phyloP scores from a whole-genome alignment of 306 rosid genomes.

The Cicer arietinum region DNA sequence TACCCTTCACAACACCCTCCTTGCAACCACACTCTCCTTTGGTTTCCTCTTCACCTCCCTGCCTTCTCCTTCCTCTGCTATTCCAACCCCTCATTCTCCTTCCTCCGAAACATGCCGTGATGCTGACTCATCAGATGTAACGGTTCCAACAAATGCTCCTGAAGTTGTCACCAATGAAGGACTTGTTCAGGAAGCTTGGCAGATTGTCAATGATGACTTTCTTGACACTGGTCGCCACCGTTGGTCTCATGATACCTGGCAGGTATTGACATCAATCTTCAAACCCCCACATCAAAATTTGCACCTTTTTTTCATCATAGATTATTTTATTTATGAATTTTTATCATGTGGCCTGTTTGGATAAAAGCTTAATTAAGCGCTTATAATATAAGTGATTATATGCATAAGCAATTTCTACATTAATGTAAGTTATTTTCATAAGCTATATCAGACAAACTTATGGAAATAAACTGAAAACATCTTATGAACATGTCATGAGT shows the following conservation, averaged over 20 bases:
- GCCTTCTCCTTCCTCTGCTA: conserved; percentile 39
- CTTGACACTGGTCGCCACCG: conserved; percentile 66
- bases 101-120: conserved; percentile 59
- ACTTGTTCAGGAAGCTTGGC: conserved; percentile 93
- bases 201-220: conserved; percentile 82
- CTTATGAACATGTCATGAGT: too few relatives aligned
- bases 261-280: conserved; percentile 48
- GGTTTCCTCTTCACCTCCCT: conserved; percentile 40
- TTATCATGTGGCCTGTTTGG: conserved; percentile 1
- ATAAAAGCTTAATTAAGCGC: too few relatives aligned
- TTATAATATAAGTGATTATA: too few relatives aligned
- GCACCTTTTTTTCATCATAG: conserved; percentile 2
- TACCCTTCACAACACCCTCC: conserved; percentile 31
- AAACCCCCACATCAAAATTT: conserved; percentile 6
- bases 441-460: too few relatives aligned
- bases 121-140: conserved; percentile 39
- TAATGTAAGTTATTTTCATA: too few relatives aligned
- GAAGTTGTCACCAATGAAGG: conserved; percentile 66
- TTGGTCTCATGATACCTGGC: conserved; percentile 81
- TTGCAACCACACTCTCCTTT: conserved; percentile 47
- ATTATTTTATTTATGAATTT: conserved; percentile 16
- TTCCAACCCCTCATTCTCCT: conserved; percentile 14
- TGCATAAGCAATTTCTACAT: too few relatives aligned
- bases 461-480: too few relatives aligned
- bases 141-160: conserved; percentile 40